Conservation (phyloP, 148 eudicot species). For the Silene conica region DNA sequence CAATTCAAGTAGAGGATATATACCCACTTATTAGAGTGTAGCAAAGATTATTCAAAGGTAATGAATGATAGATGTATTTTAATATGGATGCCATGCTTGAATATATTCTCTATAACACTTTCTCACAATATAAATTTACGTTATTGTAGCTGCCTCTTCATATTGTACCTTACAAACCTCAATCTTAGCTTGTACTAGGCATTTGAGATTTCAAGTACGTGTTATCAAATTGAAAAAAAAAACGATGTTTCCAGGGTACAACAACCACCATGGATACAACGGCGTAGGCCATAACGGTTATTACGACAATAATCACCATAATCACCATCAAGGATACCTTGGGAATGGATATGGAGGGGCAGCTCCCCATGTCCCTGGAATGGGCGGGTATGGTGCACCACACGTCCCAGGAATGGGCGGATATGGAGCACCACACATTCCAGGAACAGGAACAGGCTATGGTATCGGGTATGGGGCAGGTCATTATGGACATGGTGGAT, state of each 20-base stretch:
- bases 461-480: not conserved
- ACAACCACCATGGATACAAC: slow-evolving; percentile 5
- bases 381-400: not conserved
- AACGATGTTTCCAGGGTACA: slow-evolving; percentile 14
- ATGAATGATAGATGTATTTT: too few species aligned
- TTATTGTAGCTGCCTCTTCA: too few species aligned
- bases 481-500: slow-evolving; percentile 1
- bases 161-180: too few species aligned
- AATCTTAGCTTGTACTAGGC: too few species aligned
- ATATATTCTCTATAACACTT: too few species aligned
- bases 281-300: slow-evolving; percentile 2
- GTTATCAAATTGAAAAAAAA: not conserved
- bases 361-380: slow-evolving; percentile 4
- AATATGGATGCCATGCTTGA: too few species aligned
- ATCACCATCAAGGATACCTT: not conserved
- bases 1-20: too few species aligned
- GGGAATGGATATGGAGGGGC: slow-evolving; percentile 2
- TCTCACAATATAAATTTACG: too few species aligned
- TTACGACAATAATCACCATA: slow-evolving; percentile 2
- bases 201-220: too few species aligned
- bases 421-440: slow-evolving; percentile 2
- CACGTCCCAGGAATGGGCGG: slow-evolving; percentile 7
- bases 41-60: too few species aligned
- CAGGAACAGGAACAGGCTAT: too few species aligned
- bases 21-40: too few species aligned